Base-by-base conservation (phyloP, 192 early-diverging fungal genomes). In the Coemansia sp. region DNA sequence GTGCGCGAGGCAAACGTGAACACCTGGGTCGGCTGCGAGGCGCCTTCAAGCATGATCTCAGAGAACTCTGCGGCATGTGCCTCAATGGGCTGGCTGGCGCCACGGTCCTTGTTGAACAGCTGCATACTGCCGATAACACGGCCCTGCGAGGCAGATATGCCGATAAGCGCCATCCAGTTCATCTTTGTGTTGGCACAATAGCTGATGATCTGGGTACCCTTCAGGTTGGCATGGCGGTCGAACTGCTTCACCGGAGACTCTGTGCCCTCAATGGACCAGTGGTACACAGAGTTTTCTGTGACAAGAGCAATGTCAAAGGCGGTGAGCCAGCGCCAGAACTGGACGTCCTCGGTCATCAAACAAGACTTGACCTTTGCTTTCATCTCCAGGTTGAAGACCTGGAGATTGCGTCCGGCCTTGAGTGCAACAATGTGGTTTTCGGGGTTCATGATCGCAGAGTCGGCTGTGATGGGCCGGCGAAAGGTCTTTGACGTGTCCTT, bases 361-460 rank as follows among this genome's bases (percentile, higher is more conserved):
- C 93, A 89, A 21, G 96, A 90, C 85, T 97, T 97, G 65, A 98
- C 87, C 85, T 99, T 99, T 60, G 92, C 86, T 83, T 97, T 97
- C 76, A 94, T 76, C 71, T 97, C 95, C 69, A 99, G 71, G 78
- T 99, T 97, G 85, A 99, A 99, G 46, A 99, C 94, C 82, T 99
- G 97, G 45, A 99, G 85, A 72, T 95, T 91, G 71, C 90, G 85
- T 33, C 85, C 87, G 26, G 97, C 94, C 89, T 99, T 99, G 59
- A 99, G 85, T 6, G 97, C 97, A 68, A 99, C 94, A 68, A 97
- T 91, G 75, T 94, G 94, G 71, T 87, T 86, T 43, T 88, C 88
- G 12, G 96, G 97, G 75, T 98, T 94, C 97, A 99, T 99, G 72
- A 99, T 96, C 44, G 94, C 96, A 18, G 95, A 94, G 72, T 99